Base-by-base conservation (phyloP, 2,329 filamentous ascomycete species). In the Eurotiales sp. region DNA sequence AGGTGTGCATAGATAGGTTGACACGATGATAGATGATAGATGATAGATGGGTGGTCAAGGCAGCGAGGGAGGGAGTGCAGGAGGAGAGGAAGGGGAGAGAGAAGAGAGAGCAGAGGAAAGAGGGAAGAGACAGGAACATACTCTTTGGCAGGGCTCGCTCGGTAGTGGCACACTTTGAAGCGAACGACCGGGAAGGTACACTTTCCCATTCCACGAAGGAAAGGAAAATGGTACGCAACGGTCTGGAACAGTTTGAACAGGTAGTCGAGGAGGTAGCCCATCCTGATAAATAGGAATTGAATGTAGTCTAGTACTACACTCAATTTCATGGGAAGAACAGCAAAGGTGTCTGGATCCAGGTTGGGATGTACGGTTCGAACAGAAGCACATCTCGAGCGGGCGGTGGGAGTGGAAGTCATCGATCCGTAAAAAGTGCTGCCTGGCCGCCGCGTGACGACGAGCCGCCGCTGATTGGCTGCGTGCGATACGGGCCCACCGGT, bases 111-210 rank as follows among this genome's bases (percentile, higher is more conserved):
- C 29, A 10, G 7, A 50, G 21, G 23, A 21, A 40, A n/a, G 27
- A 82, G 69, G 64, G 82, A 78, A 78, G 17, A 10, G 42, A 14
- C 32, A 17, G n/a, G 21, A 17, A 19, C 7, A 37, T 15, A 8
- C 14, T 34, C 27, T 25, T 47, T 21, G 23, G 46, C 34, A 47
- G 45, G 23, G 8, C 17, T 17, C n/a, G 37, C 15, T 14, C 41
- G 46, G 22, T 42, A 27, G n/a, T 42, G 39, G 15, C 47, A 50
- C 39, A 43, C 15, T 36, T 50, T 50, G 47, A 50, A 50, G 47
- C 40, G 30, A 14, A 37, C 46, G 11, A 49, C 39, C 15, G 46
- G 46, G 29, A 50, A 50, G 11, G 39, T 21, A 37, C 47, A 50
- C 47, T 50, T 43, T 19, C 40, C 46, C 39, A 49, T 21, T n/a